Percentiles rank a stretch among this genome's conserved stretches.
Conservation (phyloP, 768 basidiomycete species). For the Lactarius deliciosus region DNA sequence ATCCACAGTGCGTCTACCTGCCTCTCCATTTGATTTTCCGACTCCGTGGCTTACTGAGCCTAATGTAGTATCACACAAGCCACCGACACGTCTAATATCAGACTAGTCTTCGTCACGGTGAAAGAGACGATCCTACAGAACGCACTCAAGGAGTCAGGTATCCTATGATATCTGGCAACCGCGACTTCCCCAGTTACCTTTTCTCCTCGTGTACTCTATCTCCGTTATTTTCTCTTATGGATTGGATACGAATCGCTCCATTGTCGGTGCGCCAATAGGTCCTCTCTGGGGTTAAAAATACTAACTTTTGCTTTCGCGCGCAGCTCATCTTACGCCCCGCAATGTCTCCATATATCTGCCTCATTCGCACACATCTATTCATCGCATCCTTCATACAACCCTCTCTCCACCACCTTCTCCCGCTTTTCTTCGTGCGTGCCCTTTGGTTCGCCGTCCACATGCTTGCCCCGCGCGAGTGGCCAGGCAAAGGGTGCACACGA, state of each 20-base stretch:
- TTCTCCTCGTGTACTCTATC: constrained; percentile 23
- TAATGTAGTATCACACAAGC: constrained; percentile 72
- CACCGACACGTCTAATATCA: constrained; percentile 83
- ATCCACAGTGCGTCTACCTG: constrained; percentile 70
- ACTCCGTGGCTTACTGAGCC: constrained; percentile 3
- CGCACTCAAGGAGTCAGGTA: constrained; percentile 81
- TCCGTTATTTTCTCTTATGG: constrained; percentile 18
- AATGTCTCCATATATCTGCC: constrained; percentile 24
- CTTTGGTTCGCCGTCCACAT: neutral
- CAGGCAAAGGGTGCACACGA: neutral
- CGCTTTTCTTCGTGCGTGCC: neutral
- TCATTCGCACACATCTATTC: constrained; percentile 25
- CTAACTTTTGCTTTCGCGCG: neutral
- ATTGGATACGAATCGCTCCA: constrained; percentile 26
- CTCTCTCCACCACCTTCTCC: neutral
- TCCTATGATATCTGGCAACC: constrained; percentile 47
- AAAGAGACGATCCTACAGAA: constrained; percentile 94
- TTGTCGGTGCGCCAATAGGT: constrained; percentile 14
- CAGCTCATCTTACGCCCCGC: constrained; percentile 27
- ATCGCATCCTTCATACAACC: constrained; percentile 20
- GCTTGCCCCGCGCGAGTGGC: neutral
- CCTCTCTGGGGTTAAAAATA: no score
- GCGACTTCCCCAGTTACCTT: constrained; percentile 1
- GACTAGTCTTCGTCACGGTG: constrained; percentile 80
- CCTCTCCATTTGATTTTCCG: neutral